These are phyloP conservation scores for Petunia secreta DNA, from an alignment of 257 asterid genomes.

Conservation along the genomic window DNA sequence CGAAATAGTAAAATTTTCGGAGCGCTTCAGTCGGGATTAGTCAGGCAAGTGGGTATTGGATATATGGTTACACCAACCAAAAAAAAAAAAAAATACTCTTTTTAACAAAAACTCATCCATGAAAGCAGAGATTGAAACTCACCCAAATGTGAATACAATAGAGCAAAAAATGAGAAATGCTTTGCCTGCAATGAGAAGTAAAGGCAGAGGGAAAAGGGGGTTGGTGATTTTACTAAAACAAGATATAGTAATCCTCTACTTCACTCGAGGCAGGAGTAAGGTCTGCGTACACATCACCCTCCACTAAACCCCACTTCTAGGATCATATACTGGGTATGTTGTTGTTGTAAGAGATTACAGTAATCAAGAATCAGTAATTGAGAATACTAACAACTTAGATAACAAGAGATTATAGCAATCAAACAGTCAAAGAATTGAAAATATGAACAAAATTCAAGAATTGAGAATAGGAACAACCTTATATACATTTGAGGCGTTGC, in stretches of 20 bases:
- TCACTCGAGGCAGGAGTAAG: no score
- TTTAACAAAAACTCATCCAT: background rate
- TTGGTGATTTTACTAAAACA: no score
- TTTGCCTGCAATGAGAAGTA: background rate
- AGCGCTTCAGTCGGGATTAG: no score
- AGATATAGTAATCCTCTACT: background rate
- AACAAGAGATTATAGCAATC: no score
- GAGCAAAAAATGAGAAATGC: background rate
- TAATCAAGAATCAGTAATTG: no score
- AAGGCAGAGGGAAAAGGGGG: background rate
- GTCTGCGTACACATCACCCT: no score
- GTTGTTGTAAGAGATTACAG: background rate
- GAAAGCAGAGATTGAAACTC: background rate
- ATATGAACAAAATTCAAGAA: background rate
- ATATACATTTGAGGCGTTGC: no score
- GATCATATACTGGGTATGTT: no score
- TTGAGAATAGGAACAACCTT: background rate
- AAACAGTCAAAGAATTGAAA: no score
- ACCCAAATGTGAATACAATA: background rate
- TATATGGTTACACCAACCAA: background rate
- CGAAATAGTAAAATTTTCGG: background rate
- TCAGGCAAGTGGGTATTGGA: no score
- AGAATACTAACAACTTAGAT: background rate
- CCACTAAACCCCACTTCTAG: no score
- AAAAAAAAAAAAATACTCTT: background rate